These are phyloP conservation scores for Eimeria necatrix DNA, from an alignment of 169 alveolate genomes.

Conservation along the genomic window DNA sequence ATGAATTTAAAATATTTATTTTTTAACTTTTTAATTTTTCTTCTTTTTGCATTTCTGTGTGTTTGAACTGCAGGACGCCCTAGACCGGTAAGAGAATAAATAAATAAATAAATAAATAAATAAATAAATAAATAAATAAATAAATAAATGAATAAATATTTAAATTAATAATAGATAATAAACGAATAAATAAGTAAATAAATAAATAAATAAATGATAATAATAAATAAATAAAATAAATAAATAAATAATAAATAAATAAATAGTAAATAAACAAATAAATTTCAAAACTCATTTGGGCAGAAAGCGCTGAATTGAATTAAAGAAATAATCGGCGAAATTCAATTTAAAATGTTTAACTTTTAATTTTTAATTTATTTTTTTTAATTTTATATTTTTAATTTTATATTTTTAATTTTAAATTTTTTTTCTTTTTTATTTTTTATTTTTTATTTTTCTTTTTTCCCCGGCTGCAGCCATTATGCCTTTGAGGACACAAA, in stretches of 20 bases:
- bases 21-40: neutral
- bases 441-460: neutral
- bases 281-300: neutral
- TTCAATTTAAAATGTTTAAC: neutral
- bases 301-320: neutral
- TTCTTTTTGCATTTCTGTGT: neutral
- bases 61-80: slow-evolving; percentile 28
- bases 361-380: too few relatives aligned
- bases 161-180: too few relatives aligned
- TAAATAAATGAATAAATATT: neutral
- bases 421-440: too few relatives aligned
- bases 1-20: neutral
- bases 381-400: too few relatives aligned
- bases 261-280: neutral
- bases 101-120: neutral
- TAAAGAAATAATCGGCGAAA: neutral
- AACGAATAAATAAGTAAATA: neutral
- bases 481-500: too few relatives aligned
- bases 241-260: neutral
- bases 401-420: too few relatives aligned
- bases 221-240: neutral
- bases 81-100: neutral
- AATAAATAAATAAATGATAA: neutral
- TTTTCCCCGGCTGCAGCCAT: too few relatives aligned
- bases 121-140: neutral